Evolutionary conservation across 2,329 filamentous ascomycete genomes (phyloP).

Genomic region (Fusarium sp.): DNA sequence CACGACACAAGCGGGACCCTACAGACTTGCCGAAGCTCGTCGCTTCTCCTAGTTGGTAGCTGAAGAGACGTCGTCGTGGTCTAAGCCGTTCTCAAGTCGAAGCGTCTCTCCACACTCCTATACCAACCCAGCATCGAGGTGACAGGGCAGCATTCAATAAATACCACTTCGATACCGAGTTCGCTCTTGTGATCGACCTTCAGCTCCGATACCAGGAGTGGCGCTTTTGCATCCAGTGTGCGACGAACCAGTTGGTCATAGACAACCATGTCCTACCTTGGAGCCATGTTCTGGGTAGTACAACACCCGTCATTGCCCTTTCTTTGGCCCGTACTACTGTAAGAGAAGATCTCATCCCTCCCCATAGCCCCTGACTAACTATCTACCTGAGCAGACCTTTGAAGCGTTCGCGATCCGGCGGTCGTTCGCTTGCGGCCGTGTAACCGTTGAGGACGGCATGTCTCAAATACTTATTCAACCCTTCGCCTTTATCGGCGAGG

Average conservation of each 20-base stretch:
- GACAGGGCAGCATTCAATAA: not conserved
- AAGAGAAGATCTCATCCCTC: slow-evolving; percentile 46
- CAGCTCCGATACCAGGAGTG: not conserved
- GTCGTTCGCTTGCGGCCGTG: slow-evolving; percentile 37
- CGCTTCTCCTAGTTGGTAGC: slow-evolving; percentile 15
- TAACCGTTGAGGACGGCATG: slow-evolving; percentile 40
- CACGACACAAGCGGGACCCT: slow-evolving; percentile 30
- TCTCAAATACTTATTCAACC: slow-evolving; percentile 50
- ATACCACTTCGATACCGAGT: not conserved
- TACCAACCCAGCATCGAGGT: not conserved
- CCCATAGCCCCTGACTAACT: slow-evolving; percentile 13
- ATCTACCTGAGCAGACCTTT: slow-evolving; percentile 22
- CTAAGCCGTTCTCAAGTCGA: not conserved
- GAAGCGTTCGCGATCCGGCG: slow-evolving; percentile 40
- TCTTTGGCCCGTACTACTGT: slow-evolving; percentile 49
- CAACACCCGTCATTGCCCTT: slow-evolving; percentile 53
- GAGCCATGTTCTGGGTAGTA: slow-evolving; percentile 43
- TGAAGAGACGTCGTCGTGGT: not conserved
- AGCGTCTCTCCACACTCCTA: not conserved
- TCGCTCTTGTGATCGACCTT: not conserved
- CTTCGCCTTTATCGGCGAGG: slow-evolving; percentile 35
- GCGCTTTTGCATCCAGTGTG: slow-evolving; percentile 10
- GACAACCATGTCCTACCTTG: slow-evolving; percentile 31
- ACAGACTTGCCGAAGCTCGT: slow-evolving; percentile 34
- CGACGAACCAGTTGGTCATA: slow-evolving; percentile 29